These are phyloP conservation scores for Acrocalymma vagum DNA, from an alignment of 2,329 filamentous ascomycete genomes.

Conservation along the genomic window DNA sequence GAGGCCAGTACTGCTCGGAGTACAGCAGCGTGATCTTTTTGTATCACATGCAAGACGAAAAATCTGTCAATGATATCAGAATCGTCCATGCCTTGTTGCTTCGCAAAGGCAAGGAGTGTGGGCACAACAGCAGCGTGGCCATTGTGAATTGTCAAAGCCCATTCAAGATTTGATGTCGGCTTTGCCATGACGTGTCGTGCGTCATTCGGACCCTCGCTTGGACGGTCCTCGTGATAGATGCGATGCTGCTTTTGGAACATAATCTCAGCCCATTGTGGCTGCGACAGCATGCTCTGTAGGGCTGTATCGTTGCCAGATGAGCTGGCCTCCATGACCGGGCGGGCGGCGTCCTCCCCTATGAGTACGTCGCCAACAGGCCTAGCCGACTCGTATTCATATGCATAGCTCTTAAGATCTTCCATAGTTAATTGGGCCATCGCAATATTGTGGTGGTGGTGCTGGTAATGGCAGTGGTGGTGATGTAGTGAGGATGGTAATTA, in stretches of 20 bases:
- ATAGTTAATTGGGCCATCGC: background rate
- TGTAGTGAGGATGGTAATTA: background rate
- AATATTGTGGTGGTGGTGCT: background rate
- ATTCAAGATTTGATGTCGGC: slow-evolving; percentile 12
- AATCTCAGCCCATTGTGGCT: slow-evolving; percentile 15
- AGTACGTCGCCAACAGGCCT: slow-evolving; percentile 16
- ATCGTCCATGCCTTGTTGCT: slow-evolving; percentile 7
- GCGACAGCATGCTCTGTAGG: slow-evolving; percentile 18
- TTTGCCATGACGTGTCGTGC: slow-evolving; percentile 10
- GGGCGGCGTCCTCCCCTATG: slow-evolving; percentile 16
- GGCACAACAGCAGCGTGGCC: slow-evolving; percentile 17
- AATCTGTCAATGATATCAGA: slow-evolving; percentile 9
- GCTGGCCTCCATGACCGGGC: slow-evolving; percentile 17
- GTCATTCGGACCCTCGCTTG: slow-evolving; percentile 9
- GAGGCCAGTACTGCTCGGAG: slow-evolving; percentile 16
- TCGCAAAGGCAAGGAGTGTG: slow-evolving; percentile 19
- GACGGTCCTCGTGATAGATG: slow-evolving; percentile 9
- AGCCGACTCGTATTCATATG: slow-evolving; percentile 6
- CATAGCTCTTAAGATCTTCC: background rate
- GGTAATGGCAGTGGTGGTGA: background rate
- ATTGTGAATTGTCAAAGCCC: slow-evolving; percentile 14
- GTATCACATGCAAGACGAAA: slow-evolving; percentile 11
- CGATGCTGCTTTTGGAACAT: slow-evolving; percentile 11
- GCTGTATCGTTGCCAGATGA: slow-evolving; percentile 16
- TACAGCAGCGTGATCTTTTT: slow-evolving; percentile 14